Conservation (phyloP, 495 filamentous ascomycete species). For the Lasiosphaeria ovina region DNA sequence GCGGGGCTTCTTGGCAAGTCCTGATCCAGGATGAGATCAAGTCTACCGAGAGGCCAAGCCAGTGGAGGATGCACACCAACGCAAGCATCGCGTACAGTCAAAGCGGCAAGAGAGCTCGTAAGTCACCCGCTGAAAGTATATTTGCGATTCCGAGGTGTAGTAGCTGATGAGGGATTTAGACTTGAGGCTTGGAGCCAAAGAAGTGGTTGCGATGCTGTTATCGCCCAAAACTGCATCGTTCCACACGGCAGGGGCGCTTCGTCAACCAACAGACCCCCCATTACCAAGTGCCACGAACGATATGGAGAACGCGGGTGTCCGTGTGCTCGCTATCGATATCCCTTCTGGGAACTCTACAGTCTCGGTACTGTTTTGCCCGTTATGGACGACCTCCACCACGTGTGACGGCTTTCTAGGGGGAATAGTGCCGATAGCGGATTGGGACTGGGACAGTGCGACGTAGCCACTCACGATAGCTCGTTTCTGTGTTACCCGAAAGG, state of each 20-base stretch:
- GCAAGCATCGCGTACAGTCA: constrained; percentile 7
- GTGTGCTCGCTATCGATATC: not conserved
- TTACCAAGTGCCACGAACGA: not conserved
- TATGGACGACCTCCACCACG: not conserved
- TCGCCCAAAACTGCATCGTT: not conserved
- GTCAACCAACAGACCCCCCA: not conserved
- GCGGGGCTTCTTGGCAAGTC: not conserved
- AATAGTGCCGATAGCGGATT: not conserved
- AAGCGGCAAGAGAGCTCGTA: constrained; percentile 7
- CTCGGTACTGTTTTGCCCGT: not conserved
- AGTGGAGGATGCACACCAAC: constrained; percentile 12
- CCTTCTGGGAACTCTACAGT: not conserved
- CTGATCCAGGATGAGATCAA: constrained; percentile 11
- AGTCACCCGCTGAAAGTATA: not conserved
- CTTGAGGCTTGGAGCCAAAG: not conserved
- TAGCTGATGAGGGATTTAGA: not conserved
- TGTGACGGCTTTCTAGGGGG: not conserved
- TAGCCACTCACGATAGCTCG: not conserved
- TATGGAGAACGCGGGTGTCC: not conserved
- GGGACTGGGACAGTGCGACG: not conserved
- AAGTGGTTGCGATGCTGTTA: not conserved
- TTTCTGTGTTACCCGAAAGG: not conserved
- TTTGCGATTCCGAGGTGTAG: not conserved
- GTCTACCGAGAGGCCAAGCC: not conserved
- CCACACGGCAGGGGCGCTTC: not conserved